Evolutionary conservation across 2,329 filamentous ascomycete genomes (phyloP).

Genomic region (Xylariaceae sp.): DNA sequence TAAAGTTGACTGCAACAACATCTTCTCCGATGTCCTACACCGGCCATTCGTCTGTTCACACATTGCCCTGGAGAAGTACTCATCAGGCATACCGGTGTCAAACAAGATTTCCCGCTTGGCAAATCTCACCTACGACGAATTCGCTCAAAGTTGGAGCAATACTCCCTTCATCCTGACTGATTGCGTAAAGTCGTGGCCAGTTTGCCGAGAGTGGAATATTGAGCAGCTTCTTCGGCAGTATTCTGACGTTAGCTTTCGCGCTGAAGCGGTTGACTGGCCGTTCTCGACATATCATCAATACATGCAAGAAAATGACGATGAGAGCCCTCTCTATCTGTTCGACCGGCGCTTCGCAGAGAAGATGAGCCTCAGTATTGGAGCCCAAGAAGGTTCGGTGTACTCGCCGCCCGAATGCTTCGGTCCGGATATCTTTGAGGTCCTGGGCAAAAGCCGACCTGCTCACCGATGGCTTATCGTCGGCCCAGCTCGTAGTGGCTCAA

Average conservation of each 20-base stretch:
- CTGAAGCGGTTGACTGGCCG: constrained; percentile 91
- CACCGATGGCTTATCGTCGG: constrained; percentile 91
- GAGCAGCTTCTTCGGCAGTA: constrained; percentile 62
- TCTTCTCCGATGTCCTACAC: constrained; percentile 88
- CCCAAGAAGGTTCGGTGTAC: constrained; percentile 52
- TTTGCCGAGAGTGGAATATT: constrained; percentile 67
- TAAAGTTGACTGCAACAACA: constrained; percentile 63
- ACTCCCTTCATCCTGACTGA: constrained; percentile 81
- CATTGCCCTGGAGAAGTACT: constrained; percentile 61
- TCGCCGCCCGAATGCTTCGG: constrained; percentile 81
- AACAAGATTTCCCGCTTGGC: constrained; percentile 70
- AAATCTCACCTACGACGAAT: constrained; percentile 67
- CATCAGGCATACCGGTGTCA: constrained; percentile 60
- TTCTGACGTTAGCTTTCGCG: constrained; percentile 66
- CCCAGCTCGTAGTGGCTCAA: constrained; percentile 79
- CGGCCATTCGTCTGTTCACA: constrained; percentile 87
- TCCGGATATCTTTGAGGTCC: constrained; percentile 74
- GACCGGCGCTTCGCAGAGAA: constrained; percentile 83
- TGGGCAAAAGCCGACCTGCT: constrained; percentile 74
- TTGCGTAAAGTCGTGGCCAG: constrained; percentile 77
- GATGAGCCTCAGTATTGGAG: constrained; percentile 64
- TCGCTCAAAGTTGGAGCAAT: constrained; percentile 68
- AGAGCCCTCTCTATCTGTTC: constrained; percentile 89
- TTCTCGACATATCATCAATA: constrained; percentile 77
- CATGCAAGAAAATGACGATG: constrained; percentile 72